Conservation (phyloP, 768 basidiomycete species). For the Pulveroboletus sp. region DNA sequence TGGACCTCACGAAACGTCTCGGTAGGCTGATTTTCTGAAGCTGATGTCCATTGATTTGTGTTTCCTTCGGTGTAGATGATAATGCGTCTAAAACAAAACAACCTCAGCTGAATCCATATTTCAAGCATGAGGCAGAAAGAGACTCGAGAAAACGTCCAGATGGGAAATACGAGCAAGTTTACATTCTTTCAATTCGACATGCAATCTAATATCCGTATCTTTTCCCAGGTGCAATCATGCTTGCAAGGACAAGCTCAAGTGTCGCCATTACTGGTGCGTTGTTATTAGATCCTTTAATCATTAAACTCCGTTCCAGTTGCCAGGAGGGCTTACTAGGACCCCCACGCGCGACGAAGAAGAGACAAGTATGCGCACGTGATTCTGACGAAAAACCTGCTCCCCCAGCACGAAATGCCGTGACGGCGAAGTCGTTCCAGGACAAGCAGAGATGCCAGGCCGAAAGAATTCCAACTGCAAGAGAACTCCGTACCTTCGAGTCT, state of each 20-base stretch:
- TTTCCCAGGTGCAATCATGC: constrained; percentile 64
- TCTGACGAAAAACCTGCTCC: constrained; percentile 1
- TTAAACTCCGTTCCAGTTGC: constrained; percentile 47
- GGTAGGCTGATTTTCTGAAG: constrained; percentile 11
- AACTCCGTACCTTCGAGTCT: constrained; percentile 21
- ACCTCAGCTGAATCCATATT: neutral
- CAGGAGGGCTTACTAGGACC: constrained; percentile 62
- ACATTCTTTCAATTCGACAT: neutral
- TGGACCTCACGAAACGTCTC: constrained; percentile 33
- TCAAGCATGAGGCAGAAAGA: constrained; percentile 4
- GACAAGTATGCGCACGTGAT: constrained; percentile 20
- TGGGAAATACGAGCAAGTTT: constrained; percentile 57
- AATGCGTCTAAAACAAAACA: neutral
- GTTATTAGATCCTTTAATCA: neutral
- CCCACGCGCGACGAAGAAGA: constrained; percentile 36
- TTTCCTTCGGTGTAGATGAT: constrained; percentile 1
- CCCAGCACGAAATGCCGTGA: neutral
- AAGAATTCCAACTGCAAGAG: neutral
- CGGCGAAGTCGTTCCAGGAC: constrained; percentile 1
- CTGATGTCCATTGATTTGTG: neutral
- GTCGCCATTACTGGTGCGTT: constrained; percentile 66
- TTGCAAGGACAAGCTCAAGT: constrained; percentile 73
- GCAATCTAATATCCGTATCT: neutral
- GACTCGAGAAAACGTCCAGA: constrained; percentile 46
- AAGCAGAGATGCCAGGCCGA: neutral